Evolutionary conservation across 768 basidiomycete genomes (phyloP), one percentile per base, ranked within the genome.

Genomic region (Suillus subaureus): DNA sequence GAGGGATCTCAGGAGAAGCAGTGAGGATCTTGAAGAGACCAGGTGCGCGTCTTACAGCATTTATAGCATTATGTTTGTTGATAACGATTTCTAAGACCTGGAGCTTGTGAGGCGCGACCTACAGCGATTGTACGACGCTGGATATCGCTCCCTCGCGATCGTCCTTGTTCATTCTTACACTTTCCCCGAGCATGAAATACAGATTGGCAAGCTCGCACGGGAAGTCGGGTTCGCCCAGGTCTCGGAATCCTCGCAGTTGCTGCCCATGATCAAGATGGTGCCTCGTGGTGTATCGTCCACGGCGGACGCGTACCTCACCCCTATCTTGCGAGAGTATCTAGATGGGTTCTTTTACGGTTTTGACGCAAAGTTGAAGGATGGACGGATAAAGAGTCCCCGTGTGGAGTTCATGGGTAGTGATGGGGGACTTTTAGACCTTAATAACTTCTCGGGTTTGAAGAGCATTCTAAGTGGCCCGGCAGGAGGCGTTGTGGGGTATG

Each of bases 381-480:
- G 89, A 4, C 77, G 75, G 16, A 64, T 87, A 64, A 78, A 79
- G 47, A 88, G 86, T 64, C 88, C 89, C 1, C 80, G 93, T 2
- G 94, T 97, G 39, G 95, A 96, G 73, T 98, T 98, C 73, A 99
- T 98, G 97, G 91, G 91, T 42, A 93, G 91, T 63, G 96, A 99
- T 71, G 97, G 94, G 6, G 93, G 93, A 8, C 79, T 96, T 12
- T 79, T 94, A 28, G 91, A 94, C 73, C 78, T 91, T 15, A 77
- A 85, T 65, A 92, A 93, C 71, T 98, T 99, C 75, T 94, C 93
- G 0, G 97, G 96, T 0, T 78, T 99, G 70, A 96, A 96, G 83
- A 94, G 92, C 68, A 96, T 98, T 68, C 77, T 97, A 43, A 95
- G 93, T 70, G 94, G 93, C 3, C 97, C 96, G 0, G 97, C 96